Evolutionary conservation across 202 grass and related monocot genomes (phyloP), one percentile per base, ranked within the genome.

Genomic region (Tripidium arundinaceum): DNA sequence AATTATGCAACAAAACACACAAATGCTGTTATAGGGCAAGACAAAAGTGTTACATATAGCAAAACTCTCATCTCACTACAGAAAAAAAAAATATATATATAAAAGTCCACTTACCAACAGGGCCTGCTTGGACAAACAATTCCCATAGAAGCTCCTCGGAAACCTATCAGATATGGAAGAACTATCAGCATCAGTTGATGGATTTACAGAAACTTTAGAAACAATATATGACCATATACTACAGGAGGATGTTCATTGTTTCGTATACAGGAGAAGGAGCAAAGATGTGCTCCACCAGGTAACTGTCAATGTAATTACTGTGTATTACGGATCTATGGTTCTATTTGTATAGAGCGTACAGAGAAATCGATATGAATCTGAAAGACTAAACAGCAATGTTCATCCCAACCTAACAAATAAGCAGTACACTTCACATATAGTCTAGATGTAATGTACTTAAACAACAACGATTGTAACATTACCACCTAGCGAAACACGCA

Each of bases 41-140:
- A 76, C 8, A 62, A 38, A 84, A 79, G 21, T 24, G 74, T 8
- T 19, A 5, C 36, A n/a, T 66, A 45, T 11, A 80, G 10, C 28
- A 92, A 41, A 28, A 57, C 9, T 57, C 54, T 25, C 69, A 13
- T 52, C 29, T 29, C 26, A 66, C 3, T 42, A 14, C 3, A 11
- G 70, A 43, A 24, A 45, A n/a, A n/a, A n/a, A n/a, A 61, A 45
- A 75, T 5, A 85, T 16, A 4, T 39, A 62, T 66, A 62, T 1
- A 18, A 6, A 49, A 49, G 47, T 26, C 21, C 72, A 90, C 88
- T 93, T 86, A 95, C 96, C 96, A 84, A 98, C 96, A 82, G 90
- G 96, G 14, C 96, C 96, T 31, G 96, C 88, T 88, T 99, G 92
- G 31, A 99, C 92, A 88, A 96, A 99, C 74, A 99, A 85, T 38